Percentiles rank a stretch among this genome's conserved stretches.
These are phyloP conservation scores for Pythium sp. DNA, from an alignment of 352 stramenopile genomes.

Conservation along the genomic window DNA sequence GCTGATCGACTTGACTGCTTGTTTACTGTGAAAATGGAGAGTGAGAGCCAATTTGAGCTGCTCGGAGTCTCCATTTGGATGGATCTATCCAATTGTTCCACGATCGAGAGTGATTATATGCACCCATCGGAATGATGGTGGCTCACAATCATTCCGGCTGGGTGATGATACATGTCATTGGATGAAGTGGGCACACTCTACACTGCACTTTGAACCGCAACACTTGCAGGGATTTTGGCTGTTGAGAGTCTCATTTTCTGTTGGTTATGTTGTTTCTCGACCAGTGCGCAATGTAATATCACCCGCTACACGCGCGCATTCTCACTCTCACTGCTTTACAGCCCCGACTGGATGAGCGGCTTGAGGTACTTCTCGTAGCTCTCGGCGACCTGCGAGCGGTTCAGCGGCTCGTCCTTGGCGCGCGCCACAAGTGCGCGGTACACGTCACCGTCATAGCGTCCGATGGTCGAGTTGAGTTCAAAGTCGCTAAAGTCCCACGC, in stretches of 20 bases:
- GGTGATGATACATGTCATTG: too few species aligned
- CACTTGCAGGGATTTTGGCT: not conserved
- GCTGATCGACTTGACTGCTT: not conserved
- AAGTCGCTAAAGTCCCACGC: conserved; percentile 72
- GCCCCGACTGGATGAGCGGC: not conserved
- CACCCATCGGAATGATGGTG: not conserved
- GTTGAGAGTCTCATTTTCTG: too few species aligned
- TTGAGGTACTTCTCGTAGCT: not conserved
- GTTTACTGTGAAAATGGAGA: not conserved
- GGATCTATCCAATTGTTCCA: too few species aligned
- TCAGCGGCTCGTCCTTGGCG: not conserved
- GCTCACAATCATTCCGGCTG: not conserved
- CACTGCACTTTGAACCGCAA: not conserved
- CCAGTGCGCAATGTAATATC: too few species aligned
- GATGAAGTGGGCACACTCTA: too few species aligned
- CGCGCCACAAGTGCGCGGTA: conserved; percentile 28
- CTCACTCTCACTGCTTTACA: not conserved
- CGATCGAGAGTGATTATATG: not conserved
- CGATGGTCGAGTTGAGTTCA: conserved; percentile 71
- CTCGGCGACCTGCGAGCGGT: not conserved
- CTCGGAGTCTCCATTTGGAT: not conserved
- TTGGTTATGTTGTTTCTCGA: too few species aligned
- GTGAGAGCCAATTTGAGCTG: not conserved
- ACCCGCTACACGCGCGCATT: too few species aligned
- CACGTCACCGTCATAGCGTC: conserved; percentile 59